These are phyloP conservation scores for Lepidopterella palustris DNA, from an alignment of 495 filamentous ascomycete genomes.

Conservation along the genomic window DNA sequence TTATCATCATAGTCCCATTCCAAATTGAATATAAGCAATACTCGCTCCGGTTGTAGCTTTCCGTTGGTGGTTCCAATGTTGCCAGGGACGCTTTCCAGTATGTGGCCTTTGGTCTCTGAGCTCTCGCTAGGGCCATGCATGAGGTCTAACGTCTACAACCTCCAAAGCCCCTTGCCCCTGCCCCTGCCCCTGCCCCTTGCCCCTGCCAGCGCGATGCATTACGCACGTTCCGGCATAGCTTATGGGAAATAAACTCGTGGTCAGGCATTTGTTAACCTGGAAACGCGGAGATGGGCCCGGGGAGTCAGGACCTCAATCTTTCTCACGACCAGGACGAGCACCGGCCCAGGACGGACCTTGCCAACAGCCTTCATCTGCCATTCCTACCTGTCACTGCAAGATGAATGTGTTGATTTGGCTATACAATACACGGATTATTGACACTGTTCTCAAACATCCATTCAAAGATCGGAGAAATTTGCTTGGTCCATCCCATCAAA, in stretches of 20 bases:
- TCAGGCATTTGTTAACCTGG: not conserved
- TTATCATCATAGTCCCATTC: conserved; percentile 9
- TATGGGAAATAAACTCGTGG: not conserved
- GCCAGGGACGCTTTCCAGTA: no score
- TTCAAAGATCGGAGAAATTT: no score
- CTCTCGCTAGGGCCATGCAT: no score
- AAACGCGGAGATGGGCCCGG: not conserved
- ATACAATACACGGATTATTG: no score
- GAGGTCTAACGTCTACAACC: not conserved
- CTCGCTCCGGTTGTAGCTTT: not conserved
- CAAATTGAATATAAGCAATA: conserved; percentile 8
- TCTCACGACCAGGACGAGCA: not conserved
- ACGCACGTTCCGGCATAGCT: conserved; percentile 1
- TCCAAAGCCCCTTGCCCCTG: not conserved
- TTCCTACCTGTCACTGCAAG: no score
- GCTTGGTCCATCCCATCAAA: not conserved
- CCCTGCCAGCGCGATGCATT: not conserved
- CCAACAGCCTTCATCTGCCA: no score
- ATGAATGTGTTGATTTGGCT: no score
- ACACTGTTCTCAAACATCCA: no score
- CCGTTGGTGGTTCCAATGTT: no score
- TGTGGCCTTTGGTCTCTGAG: no score
- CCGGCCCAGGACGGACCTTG: not conserved
- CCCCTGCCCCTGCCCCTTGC: not conserved
- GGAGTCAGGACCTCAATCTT: not conserved